These are phyloP conservation scores for Lasiodiplodia gonubiensis DNA, from an alignment of 2,329 filamentous ascomycete genomes.

Conservation along the genomic window DNA sequence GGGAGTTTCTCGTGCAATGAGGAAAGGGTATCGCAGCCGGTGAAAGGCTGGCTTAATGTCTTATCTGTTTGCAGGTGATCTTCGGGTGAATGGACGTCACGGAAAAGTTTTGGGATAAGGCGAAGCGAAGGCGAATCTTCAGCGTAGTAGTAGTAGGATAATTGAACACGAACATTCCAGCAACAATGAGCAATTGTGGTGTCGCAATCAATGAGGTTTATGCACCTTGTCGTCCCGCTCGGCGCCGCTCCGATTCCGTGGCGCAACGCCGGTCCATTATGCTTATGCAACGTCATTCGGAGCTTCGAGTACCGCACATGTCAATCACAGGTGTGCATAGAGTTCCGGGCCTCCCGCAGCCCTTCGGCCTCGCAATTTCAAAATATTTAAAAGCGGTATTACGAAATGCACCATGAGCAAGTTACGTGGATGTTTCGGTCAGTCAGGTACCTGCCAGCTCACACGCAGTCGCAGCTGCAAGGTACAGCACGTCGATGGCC, in stretches of 20 bases:
- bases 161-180: constrained; percentile 11
- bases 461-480: background rate
- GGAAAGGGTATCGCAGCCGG: constrained; percentile 3
- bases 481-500: background rate
- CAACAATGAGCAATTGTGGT: background rate
- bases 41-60: constrained; percentile 19
- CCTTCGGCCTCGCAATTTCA: background rate
- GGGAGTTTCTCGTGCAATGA: constrained; percentile 5
- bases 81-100: constrained; percentile 4
- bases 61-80: constrained; percentile 4
- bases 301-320: background rate
- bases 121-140: background rate
- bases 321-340: background rate
- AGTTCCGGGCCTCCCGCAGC: too few species aligned
- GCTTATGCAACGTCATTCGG: background rate
- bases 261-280: background rate
- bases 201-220: background rate
- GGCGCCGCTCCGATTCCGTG: background rate
- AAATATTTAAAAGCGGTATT: too few species aligned
- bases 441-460: background rate
- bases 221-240: background rate
- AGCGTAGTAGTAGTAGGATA: constrained; percentile 4
- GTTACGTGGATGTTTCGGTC: background rate
- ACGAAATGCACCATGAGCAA: too few species aligned
- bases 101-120: constrained; percentile 2